phyloP scores from a whole-genome alignment of 768 basidiomycete genomes.

The Lentinula guzmanii region DNA sequence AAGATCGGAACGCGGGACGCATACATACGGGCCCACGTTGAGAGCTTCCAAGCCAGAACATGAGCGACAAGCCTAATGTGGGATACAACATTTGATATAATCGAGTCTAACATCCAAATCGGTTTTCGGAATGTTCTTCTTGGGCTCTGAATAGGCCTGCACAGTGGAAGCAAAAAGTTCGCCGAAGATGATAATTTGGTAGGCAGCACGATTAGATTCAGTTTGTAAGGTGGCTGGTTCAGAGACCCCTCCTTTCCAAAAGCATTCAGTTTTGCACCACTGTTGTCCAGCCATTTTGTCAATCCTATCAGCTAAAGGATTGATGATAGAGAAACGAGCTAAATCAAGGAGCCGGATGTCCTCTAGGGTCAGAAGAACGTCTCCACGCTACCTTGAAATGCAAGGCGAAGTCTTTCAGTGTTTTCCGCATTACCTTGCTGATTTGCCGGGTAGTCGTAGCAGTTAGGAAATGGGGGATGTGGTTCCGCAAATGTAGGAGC shows the following conservation, averaged over 20 bases:
- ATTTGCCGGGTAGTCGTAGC: conserved; percentile 10
- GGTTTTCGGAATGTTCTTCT: neutral
- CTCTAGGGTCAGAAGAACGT: conserved; percentile 9
- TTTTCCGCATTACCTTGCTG: conserved; percentile 7
- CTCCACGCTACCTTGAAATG: conserved; percentile 12
- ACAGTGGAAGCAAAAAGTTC: neutral
- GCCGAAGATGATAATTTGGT: neutral
- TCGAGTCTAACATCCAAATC: neutral
- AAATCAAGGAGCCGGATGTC: conserved; percentile 10
- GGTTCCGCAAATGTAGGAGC: conserved; percentile 13
- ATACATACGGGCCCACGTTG: neutral
- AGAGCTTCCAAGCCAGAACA: neutral
- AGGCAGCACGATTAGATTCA: neutral
- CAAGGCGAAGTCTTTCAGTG: conserved; percentile 8
- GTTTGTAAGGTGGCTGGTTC: neutral
- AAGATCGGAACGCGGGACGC: neutral
- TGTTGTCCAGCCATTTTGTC: conserved; percentile 5
- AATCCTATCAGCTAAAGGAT: conserved; percentile 7
- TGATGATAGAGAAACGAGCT: conserved; percentile 10
- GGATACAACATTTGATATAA: neutral
- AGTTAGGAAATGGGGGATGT: conserved; percentile 13
- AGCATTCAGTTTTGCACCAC: neutral
- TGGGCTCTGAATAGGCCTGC: neutral
- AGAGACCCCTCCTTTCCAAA: neutral
- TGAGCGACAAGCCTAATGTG: neutral